phyloP scores from a whole-genome alignment of 2,329 filamentous ascomycete genomes.

The Penicillium sp. region DNA sequence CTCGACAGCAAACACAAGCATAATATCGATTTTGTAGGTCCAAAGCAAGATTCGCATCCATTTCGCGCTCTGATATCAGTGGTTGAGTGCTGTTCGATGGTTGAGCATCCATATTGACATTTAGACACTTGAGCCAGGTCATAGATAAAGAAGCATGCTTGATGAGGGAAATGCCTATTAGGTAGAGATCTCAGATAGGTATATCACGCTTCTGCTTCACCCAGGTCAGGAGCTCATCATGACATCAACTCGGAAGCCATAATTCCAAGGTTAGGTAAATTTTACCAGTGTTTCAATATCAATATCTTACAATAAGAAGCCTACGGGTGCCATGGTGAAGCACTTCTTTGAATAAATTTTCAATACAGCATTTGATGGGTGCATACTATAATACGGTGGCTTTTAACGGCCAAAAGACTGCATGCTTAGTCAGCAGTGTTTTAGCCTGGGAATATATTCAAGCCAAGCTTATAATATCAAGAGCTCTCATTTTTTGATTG shows the following conservation, averaged over 20 bases:
- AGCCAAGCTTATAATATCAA: neutral
- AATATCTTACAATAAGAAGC: no score
- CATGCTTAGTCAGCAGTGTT: neutral
- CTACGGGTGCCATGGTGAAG: no score
- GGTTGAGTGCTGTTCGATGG: neutral
- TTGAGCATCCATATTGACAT: neutral
- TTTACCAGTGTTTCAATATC: no score
- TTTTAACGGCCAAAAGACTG: neutral
- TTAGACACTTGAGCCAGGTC: neutral
- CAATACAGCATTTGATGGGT: neutral
- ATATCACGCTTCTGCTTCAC: neutral
- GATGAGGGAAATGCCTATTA: neutral
- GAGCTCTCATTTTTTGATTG: neutral
- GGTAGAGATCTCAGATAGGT: neutral
- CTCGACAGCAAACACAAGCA: neutral
- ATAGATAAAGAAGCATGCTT: neutral
- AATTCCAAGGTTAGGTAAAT: no score
- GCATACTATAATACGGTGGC: neutral
- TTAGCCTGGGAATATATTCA: neutral
- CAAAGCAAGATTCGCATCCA: neutral
- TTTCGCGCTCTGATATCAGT: neutral
- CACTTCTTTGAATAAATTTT: no score
- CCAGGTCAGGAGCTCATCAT: neutral
- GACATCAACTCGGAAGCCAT: neutral
- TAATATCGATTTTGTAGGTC: neutral